Conservation (phyloP, 164 flowering plant genomes). For the Berberis thunbergii region DNA sequence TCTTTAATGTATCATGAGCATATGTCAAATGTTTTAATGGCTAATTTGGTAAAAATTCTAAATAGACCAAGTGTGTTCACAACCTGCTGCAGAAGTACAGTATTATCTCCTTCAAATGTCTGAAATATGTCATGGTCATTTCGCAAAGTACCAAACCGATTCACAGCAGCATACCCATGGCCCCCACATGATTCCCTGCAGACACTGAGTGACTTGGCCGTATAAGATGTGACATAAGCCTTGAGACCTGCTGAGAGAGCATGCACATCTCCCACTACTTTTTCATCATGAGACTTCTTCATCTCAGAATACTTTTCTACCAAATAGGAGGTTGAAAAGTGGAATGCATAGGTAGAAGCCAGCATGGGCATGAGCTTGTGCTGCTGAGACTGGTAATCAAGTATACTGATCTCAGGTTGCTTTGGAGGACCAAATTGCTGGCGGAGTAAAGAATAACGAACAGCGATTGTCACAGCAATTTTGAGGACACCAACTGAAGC, state of each 20-base stretch:
- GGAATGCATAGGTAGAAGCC: slow-evolving; percentile 79
- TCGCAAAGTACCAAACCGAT: slow-evolving; percentile 79
- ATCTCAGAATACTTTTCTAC: slow-evolving; percentile 81
- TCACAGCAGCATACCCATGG: slow-evolving; percentile 93
- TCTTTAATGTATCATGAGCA: background rate
- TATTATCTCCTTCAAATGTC: slow-evolving; percentile 99
- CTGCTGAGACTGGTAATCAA: slow-evolving; percentile 96
- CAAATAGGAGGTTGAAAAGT: slow-evolving; percentile 65
- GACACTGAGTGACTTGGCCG: slow-evolving; percentile 72
- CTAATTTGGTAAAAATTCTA: background rate
- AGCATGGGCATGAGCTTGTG: slow-evolving; percentile 99
- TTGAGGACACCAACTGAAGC: slow-evolving; percentile 83
- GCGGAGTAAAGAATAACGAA: slow-evolving; percentile 76
- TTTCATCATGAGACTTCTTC: slow-evolving; percentile 80
- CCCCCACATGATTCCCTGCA: slow-evolving; percentile 98
- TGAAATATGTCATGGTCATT: slow-evolving; percentile 97
- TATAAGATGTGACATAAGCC: slow-evolving; percentile 81
- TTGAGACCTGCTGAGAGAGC: slow-evolving; percentile 87
- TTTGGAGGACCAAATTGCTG: slow-evolving; percentile 95
- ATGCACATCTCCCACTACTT: slow-evolving; percentile 79
- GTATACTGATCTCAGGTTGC: slow-evolving; percentile 41
- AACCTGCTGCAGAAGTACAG: slow-evolving; percentile 96
- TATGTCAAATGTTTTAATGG: background rate
- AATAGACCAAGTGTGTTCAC: background rate
- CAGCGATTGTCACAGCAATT: slow-evolving; percentile 68